phyloP scores from a whole-genome alignment of 2,329 filamentous ascomycete genomes.

The Aplosporella prunicola region DNA sequence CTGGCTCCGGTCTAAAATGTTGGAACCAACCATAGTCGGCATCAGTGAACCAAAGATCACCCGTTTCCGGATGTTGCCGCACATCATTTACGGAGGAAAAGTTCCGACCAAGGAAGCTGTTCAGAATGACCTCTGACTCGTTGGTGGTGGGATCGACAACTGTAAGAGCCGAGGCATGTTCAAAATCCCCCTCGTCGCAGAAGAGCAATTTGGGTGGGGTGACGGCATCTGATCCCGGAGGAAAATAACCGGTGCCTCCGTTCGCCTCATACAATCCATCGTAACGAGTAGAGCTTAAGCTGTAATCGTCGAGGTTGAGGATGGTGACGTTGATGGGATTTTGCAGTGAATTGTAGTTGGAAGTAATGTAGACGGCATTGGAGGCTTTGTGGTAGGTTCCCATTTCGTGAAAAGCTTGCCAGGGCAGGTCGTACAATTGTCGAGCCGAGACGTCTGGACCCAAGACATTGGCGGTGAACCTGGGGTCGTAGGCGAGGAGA shows the following conservation, averaged over 20 bases:
- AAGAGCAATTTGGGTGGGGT: conserved; percentile 22
- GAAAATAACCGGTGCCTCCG: conserved; percentile 26
- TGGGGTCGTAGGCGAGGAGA: conserved; percentile 28
- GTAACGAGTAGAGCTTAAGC: conserved; percentile 29
- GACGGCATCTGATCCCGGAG: conserved; percentile 19
- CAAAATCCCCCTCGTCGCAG: conserved; percentile 28
- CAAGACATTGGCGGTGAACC: conserved; percentile 23
- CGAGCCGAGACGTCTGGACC: conserved; percentile 24
- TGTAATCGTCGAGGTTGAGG: conserved; percentile 32
- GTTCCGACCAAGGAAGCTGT: conserved; percentile 40
- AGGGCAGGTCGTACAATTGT: conserved; percentile 22
- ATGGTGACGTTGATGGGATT: conserved; percentile 28
- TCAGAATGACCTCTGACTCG: conserved; percentile 32
- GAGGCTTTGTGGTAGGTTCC: conserved; percentile 25
- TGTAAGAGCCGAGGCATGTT: conserved; percentile 34
- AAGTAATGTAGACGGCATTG: conserved; percentile 34
- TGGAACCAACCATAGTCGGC: conserved; percentile 24
- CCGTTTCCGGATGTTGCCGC: conserved; percentile 31
- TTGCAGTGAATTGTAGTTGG: conserved; percentile 25
- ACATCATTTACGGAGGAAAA: conserved; percentile 37
- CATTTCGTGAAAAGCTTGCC: conserved; percentile 31
- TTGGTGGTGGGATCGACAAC: conserved; percentile 38
- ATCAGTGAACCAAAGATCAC: conserved; percentile 44
- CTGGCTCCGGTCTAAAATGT: conserved; percentile 22
- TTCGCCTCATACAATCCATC: conserved; percentile 30